Evolutionary conservation across 495 filamentous ascomycete genomes (phyloP), one percentile per base, ranked within the genome.

Genomic region (Lepraria neglecta): DNA sequence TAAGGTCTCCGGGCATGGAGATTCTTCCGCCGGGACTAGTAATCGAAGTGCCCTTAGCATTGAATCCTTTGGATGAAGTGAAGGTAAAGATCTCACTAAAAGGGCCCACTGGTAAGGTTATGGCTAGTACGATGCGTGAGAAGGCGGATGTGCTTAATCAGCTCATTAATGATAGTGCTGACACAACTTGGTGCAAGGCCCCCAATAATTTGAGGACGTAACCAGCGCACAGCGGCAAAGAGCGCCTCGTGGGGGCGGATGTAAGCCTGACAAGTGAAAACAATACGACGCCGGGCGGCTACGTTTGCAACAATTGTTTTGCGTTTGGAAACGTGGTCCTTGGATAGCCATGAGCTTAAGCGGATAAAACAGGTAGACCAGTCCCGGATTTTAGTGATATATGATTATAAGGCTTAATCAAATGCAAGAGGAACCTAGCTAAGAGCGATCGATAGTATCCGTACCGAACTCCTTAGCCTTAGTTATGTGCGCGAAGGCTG

Each of bases 101-200:
- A 43, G 46, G 40, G 35, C 33, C 19, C 45, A 59, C 17, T 35
- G 17, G 15, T 42, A 19, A 5, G 10, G 40, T 40, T 48, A 50
- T 30, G 57, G 58, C 58, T 60, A 60, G 58, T 42, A 40, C 33
- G 17, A 48, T 52, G 58, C 28, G 50, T n/a, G 15, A 60, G 17
- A 31, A 19, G 31, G 27, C 19, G 21, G 46, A 43, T 42, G 7
- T 42, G 50, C 48, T 47, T 60, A 60, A 51, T 60, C 58, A 60
- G 3, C 46, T 52, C 35, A n/a, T 42, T 19, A 42, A n/a, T 43
- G 27, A 52, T 60, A 60, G 58, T 60, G 58, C 58, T 60, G 45
- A 60, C 58, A 48, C 58, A 43, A 60, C 58, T 52, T 27, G 28
- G 28, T 52, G 24, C 17, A 30, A 31, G 24, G 48, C 48, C 27